phyloP scores from a whole-genome alignment of 2,329 filamentous ascomycete genomes.

The Penicillium sclerotiorum region DNA sequence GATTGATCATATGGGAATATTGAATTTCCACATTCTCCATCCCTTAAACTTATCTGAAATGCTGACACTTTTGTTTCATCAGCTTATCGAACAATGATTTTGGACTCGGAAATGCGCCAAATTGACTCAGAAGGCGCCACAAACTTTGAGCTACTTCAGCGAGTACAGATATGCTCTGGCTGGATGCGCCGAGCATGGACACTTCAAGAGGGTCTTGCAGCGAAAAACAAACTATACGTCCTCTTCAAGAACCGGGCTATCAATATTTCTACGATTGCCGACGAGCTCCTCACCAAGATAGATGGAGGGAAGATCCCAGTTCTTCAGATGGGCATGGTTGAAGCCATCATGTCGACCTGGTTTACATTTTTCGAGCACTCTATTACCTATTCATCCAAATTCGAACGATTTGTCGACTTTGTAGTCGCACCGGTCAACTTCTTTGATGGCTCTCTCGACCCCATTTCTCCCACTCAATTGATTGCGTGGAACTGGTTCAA shows the following conservation, averaged over 20 bases:
- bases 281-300: conserved; percentile 12
- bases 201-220: conserved; percentile 40
- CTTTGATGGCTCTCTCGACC: neutral
- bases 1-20: too few species aligned
- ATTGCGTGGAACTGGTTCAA: conserved; percentile 14
- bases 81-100: neutral
- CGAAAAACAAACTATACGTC: conserved; percentile 32
- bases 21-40: too few species aligned
- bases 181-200: conserved; percentile 49
- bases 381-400: neutral
- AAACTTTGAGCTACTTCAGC: conserved; percentile 29
- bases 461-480: neutral
- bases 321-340: neutral
- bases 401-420: neutral
- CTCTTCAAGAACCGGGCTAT: conserved; percentile 37
- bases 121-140: neutral
- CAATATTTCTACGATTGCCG: conserved; percentile 16
- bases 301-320: conserved; percentile 3
- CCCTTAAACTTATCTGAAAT: neutral
- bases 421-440: neutral
- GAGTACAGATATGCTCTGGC: conserved; percentile 34
- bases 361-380: neutral
- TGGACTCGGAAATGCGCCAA: neutral
- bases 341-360: neutral
- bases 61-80: neutral